These are phyloP conservation scores for Saccharum hybrid DNA, from an alignment of 202 grass and related monocot species.

Conservation along the genomic window DNA sequence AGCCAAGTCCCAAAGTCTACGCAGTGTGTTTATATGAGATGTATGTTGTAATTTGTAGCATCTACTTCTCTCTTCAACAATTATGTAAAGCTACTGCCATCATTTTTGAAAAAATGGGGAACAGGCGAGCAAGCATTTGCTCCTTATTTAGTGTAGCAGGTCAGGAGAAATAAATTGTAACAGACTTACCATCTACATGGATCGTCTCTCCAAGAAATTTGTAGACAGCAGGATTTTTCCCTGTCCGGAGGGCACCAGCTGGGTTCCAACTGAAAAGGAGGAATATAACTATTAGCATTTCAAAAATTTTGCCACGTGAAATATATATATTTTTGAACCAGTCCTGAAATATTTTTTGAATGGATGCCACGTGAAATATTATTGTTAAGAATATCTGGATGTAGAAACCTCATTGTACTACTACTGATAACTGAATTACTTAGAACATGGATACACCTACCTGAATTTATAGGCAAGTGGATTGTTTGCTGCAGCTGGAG, in stretches of 20 bases:
- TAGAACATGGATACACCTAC: constrained; percentile 41
- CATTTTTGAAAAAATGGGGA: not conserved
- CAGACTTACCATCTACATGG: constrained; percentile 72
- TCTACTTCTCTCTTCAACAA: not conserved
- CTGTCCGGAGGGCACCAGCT: constrained; percentile 72
- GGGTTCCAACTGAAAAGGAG: constrained; percentile 80
- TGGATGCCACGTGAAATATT: not conserved
- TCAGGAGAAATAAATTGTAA: not conserved
- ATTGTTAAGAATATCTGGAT: not conserved
- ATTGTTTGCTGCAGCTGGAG: constrained; percentile 90
- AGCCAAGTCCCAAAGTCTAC: too few species aligned
- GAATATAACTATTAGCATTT: constrained; percentile 37
- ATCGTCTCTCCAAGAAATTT: constrained; percentile 76
- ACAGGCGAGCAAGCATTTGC: constrained; percentile 3
- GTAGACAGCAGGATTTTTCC: constrained; percentile 83
- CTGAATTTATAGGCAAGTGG: constrained; percentile 97
- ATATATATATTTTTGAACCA: not conserved
- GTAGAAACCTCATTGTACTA: not conserved
- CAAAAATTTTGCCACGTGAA: not conserved
- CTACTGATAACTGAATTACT: constrained; percentile 25
- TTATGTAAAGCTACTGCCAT: constrained; percentile 1
- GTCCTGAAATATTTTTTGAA: not conserved
- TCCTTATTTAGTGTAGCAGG: constrained; percentile 24
- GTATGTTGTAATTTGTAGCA: not conserved
- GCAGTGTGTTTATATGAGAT: not conserved